Conservation (phyloP, 2,329 filamentous ascomycete genomes). For the Juglanconis oblonga region DNA sequence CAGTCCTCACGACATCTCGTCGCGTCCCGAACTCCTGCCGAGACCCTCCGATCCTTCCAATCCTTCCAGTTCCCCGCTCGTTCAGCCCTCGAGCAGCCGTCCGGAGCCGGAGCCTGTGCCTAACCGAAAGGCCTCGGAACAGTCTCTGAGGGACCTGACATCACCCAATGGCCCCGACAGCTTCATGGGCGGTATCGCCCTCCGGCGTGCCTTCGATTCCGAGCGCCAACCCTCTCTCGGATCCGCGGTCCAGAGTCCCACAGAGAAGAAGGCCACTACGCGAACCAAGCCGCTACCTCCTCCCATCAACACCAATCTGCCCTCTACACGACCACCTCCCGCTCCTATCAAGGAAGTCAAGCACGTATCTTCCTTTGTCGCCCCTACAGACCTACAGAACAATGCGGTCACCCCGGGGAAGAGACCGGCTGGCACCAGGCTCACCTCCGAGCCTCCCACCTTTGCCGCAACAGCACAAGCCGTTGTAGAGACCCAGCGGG, state of each 20-base stretch:
- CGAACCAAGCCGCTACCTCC: conserved; percentile 32
- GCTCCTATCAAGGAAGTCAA: conserved; percentile 29
- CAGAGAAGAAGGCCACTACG: conserved; percentile 20
- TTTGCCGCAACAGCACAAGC: conserved; percentile 26
- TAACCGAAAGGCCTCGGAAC: conserved; percentile 13
- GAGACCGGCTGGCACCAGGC: conserved; percentile 39
- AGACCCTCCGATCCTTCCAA: conserved; percentile 34
- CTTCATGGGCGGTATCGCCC: conserved; percentile 55
- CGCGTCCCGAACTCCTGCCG: conserved; percentile 32
- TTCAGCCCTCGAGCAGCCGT: conserved; percentile 48
- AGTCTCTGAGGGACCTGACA: conserved; percentile 21
- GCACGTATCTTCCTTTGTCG: conserved; percentile 41
- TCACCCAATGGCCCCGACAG: conserved; percentile 36
- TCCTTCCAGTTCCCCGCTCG: conserved; percentile 46
- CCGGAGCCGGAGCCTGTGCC: conserved; percentile 27
- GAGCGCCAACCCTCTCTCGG: conserved; percentile 21
- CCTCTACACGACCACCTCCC: conserved; percentile 26
- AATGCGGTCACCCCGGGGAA: conserved; percentile 33
- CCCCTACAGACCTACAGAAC: conserved; percentile 46
- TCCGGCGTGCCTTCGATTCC: conserved; percentile 36
- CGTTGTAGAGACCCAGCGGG: conserved; percentile 38
- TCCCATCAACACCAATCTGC: conserved; percentile 33
- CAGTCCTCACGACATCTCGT: conserved; percentile 36
- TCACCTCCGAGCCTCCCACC: conserved; percentile 35
- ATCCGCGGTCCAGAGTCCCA: conserved; percentile 5